These are phyloP conservation scores for Sergeia podlipaevii DNA, from an alignment of 208 protist species.

Conservation along the genomic window DNA sequence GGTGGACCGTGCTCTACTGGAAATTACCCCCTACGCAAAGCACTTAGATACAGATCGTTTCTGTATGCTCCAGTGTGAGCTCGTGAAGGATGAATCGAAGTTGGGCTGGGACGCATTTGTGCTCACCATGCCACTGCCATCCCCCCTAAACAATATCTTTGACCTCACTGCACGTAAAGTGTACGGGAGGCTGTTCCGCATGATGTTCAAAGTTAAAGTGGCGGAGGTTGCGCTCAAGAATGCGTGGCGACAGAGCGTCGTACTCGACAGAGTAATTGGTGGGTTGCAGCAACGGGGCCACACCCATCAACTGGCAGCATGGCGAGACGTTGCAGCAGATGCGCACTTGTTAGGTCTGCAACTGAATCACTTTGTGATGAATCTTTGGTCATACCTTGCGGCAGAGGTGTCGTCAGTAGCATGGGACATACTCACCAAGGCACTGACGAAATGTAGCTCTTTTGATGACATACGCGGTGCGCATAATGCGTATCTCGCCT, in stretches of 20 bases:
- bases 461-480: conserved; percentile 60
- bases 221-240: conserved; percentile 62
- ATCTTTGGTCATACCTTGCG: conserved; percentile 72
- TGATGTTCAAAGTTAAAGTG: conserved; percentile 68
- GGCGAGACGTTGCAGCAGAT: conserved; percentile 53
- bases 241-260: conserved; percentile 56
- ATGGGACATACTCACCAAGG: conserved; percentile 44
- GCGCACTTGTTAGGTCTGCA: conserved; percentile 62
- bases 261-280: conserved; percentile 52
- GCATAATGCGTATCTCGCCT: conserved; percentile 52
- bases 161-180: conserved; percentile 47
- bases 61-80: conserved; percentile 42
- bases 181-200: conserved; percentile 54
- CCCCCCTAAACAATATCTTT: conserved; percentile 70
- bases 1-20: conserved; percentile 41
- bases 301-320: conserved; percentile 27
- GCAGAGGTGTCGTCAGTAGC: conserved; percentile 59
- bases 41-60: conserved; percentile 56
- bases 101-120: conserved; percentile 67
- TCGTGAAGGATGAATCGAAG: conserved; percentile 57
- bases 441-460: conserved; percentile 37
- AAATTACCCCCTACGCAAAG: conserved; percentile 42
- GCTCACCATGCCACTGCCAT: conserved; percentile 49
- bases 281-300: conserved; percentile 25
- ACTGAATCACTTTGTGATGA: conserved; percentile 68